Conservation (phyloP, 129 eudicot species). For the Artemisia annua region DNA sequence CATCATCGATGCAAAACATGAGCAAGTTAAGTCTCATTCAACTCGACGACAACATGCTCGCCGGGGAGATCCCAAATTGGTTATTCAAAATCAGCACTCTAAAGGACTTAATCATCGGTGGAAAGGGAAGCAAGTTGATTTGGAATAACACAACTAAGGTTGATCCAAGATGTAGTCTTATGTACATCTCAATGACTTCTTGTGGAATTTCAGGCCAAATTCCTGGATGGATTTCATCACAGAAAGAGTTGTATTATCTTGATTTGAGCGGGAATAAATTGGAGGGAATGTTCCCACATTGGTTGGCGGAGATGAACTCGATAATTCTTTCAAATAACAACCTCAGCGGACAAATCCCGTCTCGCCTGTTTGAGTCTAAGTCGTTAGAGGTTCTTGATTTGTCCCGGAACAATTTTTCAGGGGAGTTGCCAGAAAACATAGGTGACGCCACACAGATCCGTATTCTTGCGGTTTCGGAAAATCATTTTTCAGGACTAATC, state of each 20-base stretch:
- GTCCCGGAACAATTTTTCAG: constrained; percentile 41
- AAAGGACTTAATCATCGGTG: constrained; percentile 31
- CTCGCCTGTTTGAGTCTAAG: constrained; percentile 34
- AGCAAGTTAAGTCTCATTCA: constrained; percentile 27
- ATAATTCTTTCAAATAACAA: constrained; percentile 38
- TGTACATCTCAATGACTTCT: constrained; percentile 29
- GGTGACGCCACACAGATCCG: constrained; percentile 34
- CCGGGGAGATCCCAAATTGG: constrained; percentile 37
- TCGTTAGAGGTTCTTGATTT: constrained; percentile 33
- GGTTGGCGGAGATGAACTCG: constrained; percentile 45
- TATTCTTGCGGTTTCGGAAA: constrained; percentile 33
- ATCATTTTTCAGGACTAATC: constrained; percentile 43
- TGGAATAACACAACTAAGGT: constrained; percentile 46
- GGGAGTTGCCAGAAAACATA: constrained; percentile 42
- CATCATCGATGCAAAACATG: constrained; percentile 31
- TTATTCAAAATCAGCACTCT: constrained; percentile 31
- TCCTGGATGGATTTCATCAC: constrained; percentile 45
- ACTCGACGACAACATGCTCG: constrained; percentile 31
- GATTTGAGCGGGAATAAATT: constrained; percentile 45
- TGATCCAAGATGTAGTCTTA: constrained; percentile 37
- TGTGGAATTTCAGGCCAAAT: constrained; percentile 29
- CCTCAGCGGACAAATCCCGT: constrained; percentile 39
- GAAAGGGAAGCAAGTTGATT: constrained; percentile 17
- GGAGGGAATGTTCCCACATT: constrained; percentile 41
- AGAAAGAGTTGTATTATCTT: constrained; percentile 25